Percentiles rank a stretch among this genome's conserved stretches.
Evolutionary conservation across 1,139 yeast species (phyloP).

Genomic region (Candida dubliniensis): DNA sequence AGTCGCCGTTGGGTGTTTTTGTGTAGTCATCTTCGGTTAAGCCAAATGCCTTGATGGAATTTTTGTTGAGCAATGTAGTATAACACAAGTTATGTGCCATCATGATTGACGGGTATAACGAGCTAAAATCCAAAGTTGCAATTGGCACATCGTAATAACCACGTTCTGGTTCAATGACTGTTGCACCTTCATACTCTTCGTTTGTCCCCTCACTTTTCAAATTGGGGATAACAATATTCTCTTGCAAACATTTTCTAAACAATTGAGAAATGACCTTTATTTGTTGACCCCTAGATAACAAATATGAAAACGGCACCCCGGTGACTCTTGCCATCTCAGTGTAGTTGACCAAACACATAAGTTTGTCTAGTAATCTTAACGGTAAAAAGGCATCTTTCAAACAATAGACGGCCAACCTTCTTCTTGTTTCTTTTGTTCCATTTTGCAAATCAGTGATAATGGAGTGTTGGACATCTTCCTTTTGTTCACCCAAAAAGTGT

Average conservation of each 20-base stretch:
- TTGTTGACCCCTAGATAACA: constrained; percentile 92
- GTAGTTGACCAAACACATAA: constrained; percentile 95
- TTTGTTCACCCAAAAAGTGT: constrained; percentile 90
- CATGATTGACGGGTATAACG: constrained; percentile 97
- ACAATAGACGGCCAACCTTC: constrained; percentile 96
- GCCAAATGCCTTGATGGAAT: constrained; percentile 63
- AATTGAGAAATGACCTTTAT: constrained; percentile 95
- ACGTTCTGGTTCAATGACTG: constrained; percentile 93
- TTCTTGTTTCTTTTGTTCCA: constrained; percentile 87
- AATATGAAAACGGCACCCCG: constrained; percentile 93
- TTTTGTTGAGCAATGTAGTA: constrained; percentile 76
- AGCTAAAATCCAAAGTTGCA: constrained; percentile 96
- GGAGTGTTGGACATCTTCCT: constrained; percentile 97
- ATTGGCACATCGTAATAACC: constrained; percentile 97
- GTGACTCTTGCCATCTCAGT: constrained; percentile 99
- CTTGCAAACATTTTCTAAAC: constrained; percentile 84
- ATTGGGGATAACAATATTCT: constrained; percentile 87
- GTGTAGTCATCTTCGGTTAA: constrained; percentile 78
- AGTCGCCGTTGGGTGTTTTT: constrained; percentile 88
- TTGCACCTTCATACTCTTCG: constrained; percentile 98
- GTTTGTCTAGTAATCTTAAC: constrained; percentile 77
- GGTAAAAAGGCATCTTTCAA: constrained; percentile 95
- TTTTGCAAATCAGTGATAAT: constrained; percentile 93
- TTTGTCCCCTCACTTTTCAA: constrained; percentile 77
- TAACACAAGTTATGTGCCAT: constrained; percentile 99